Evolutionary conservation across 2,329 filamentous ascomycete genomes (phyloP).

Genomic region (Colletotrichum musicola): DNA sequence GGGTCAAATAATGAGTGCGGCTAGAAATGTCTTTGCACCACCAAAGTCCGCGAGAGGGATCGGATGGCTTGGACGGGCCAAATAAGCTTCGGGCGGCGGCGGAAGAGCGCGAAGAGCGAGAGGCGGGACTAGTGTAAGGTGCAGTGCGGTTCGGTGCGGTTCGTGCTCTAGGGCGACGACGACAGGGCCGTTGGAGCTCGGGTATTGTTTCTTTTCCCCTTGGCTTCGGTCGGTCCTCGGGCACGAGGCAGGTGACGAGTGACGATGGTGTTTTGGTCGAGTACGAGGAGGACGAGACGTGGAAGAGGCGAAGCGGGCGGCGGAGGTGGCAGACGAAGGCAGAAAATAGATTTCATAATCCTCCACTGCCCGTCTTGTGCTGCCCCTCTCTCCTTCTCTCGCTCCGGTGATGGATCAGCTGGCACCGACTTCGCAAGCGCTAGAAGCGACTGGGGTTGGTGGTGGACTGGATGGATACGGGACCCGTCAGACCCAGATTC

Average conservation of each 20-base stretch:
- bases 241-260: background rate
- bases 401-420: conserved; percentile 10
- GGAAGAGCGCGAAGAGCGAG: conserved; percentile 32
- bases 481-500: conserved; percentile 25
- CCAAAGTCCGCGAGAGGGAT: conserved; percentile 1
- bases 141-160: too few species aligned
- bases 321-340: background rate
- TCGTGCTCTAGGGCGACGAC: background rate
- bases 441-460: conserved; percentile 20
- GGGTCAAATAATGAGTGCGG: conserved; percentile 25
- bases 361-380: conserved; percentile 31
- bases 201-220: background rate
- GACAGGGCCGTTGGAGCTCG: background rate
- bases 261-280: background rate
- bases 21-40: conserved; percentile 24
- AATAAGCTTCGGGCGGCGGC: conserved; percentile 35
- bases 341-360: conserved; percentile 28
- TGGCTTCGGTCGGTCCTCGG: background rate
- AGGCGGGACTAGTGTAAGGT: background rate
- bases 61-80: conserved; percentile 31
- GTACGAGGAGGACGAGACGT: background rate
- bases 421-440: conserved; percentile 36
- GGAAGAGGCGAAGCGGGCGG: background rate
- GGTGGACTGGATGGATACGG: conserved; percentile 5
- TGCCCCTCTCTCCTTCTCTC: conserved; percentile 30